A percentile compares a stretch with the other conserved stretches of the same genome.
These are phyloP conservation scores for Ramaria sp. DNA, from an alignment of 768 basidiomycete genomes.

Conservation along the genomic window DNA sequence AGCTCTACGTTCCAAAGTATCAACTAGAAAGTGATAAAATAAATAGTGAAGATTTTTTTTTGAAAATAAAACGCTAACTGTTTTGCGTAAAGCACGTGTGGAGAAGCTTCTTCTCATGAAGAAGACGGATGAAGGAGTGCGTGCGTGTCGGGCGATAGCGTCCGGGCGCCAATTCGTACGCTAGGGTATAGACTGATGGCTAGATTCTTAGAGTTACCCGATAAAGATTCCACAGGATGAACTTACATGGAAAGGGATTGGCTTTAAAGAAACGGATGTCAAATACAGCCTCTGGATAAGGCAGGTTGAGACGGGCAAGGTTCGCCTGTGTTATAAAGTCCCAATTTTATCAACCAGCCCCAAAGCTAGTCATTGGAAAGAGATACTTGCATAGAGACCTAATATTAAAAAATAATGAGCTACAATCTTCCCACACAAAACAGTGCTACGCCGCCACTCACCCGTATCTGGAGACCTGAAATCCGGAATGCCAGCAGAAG, in stretches of 20 bases:
- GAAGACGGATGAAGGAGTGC: slow-evolving; percentile 81
- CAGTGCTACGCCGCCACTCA: slow-evolving; percentile 19
- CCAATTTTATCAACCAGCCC: background rate
- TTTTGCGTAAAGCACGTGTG: slow-evolving; percentile 83
- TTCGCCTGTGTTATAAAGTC: slow-evolving; percentile 42
- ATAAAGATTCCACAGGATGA: background rate
- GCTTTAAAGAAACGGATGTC: slow-evolving; percentile 77
- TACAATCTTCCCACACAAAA: background rate
- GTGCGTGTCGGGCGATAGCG: slow-evolving; percentile 79
- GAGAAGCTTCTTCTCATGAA: slow-evolving; percentile 58
- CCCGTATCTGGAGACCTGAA: slow-evolving; percentile 83
- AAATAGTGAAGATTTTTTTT: background rate
- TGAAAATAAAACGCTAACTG: slow-evolving; percentile 20
- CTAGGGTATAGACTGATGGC: slow-evolving; percentile 69
- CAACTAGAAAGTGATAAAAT: slow-evolving; percentile 27
- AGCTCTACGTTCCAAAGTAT: slow-evolving; percentile 80
- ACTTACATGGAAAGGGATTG: slow-evolving; percentile 72
- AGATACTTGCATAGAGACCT: slow-evolving; percentile 43
- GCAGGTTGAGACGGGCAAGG: slow-evolving; percentile 63
- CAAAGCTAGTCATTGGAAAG: background rate
- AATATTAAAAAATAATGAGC: slow-evolving; percentile 1
- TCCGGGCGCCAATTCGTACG: slow-evolving; percentile 88
- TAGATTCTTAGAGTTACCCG: background rate
- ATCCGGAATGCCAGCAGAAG: slow-evolving; percentile 79
- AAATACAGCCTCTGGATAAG: slow-evolving; percentile 94